Evolutionary conservation across 164 flowering plant species (phyloP).

Genomic region (Nymphaea thermarum): DNA sequence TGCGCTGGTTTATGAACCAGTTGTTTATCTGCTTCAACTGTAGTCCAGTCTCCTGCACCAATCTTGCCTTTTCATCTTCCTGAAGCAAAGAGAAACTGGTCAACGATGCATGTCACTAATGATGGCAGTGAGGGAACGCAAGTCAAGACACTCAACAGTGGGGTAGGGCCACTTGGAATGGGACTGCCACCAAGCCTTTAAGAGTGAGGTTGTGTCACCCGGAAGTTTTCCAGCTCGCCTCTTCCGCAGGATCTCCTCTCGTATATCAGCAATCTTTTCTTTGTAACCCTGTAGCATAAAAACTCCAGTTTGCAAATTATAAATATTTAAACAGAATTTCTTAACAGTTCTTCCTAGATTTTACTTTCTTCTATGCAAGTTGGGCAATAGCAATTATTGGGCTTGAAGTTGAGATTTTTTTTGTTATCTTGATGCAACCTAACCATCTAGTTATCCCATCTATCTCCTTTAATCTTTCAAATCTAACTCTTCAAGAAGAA

Average conservation of each 20-base stretch:
- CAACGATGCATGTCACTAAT: not conserved
- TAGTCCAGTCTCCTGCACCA: conserved; percentile 75
- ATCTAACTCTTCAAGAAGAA: no score
- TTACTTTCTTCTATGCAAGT: no score
- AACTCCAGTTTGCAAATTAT: not conserved
- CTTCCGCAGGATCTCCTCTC: conserved; percentile 63
- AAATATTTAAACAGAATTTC: no score
- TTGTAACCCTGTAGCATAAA: conserved; percentile 8
- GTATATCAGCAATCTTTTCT: conserved; percentile 52
- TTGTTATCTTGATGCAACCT: no score
- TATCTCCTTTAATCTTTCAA: no score
- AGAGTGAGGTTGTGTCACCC: conserved; percentile 53
- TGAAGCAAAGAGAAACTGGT: conserved; percentile 11
- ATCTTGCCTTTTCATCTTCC: conserved; percentile 77
- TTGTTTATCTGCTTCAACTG: conserved; percentile 73
- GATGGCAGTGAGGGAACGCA: not conserved
- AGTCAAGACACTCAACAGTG: conserved; percentile 27
- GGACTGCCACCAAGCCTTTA: conserved; percentile 72
- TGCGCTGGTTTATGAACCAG: conserved; percentile 77
- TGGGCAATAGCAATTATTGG: no score
- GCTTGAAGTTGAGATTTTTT: no score
- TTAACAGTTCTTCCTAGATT: no score
- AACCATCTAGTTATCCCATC: no score
- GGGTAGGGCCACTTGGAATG: conserved; percentile 85
- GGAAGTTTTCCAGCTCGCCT: conserved; percentile 71